Base-by-base conservation (phyloP, 2,329 filamentous ascomycete genomes). In the Aspergillus pseudoterreus region DNA sequence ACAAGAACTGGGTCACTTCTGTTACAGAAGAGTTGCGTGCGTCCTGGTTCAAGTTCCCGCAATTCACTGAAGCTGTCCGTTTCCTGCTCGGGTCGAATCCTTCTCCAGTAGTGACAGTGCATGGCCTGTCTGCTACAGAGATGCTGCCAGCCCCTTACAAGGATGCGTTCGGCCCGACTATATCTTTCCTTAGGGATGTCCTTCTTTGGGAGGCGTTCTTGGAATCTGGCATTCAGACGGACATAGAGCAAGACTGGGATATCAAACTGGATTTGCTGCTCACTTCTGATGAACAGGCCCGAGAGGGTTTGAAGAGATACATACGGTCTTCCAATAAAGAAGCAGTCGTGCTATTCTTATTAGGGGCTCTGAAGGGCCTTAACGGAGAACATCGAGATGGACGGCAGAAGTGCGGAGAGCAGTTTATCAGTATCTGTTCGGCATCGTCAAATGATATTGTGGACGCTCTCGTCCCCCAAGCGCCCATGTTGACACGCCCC, bases 191-290 rank as follows among this genome's bases (percentile, higher is more conserved):
- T 55, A 78, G 83, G 15, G 80, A 82, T 50, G 76, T 87, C 27
- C 71, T 87, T 4, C 71, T 86, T 33, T 76, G 81, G 57, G 74
- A 82, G 62, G 82, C 84, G 38, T 69, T 86, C 22, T 61, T 61
- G 14, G 65, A 71, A 11, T 73, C 74, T 11, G 64, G 68, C 1
- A 70, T 78, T 12, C 65, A 68, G 3, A 67, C 79, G 21, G 78
- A 81, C 9, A 68, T 90, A 21, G 87, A 92, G 59, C 84, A 87
- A 43, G 88, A 92, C 56, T 97, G 94, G 94, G 87, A 91, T 65
- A 79, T 85, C 43, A 86, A 87, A 58, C 76, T 97, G 2, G 87
- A 92, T 58, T 82, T 84, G 1, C 78, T 87, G 6, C 77, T 94
- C 27, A 80, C 84, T 38, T 88, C 86, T 4, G 87, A 92, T 62